Base-by-base conservation (phyloP, 176 grass and related monocot genomes). In the Musa acuminata region DNA sequence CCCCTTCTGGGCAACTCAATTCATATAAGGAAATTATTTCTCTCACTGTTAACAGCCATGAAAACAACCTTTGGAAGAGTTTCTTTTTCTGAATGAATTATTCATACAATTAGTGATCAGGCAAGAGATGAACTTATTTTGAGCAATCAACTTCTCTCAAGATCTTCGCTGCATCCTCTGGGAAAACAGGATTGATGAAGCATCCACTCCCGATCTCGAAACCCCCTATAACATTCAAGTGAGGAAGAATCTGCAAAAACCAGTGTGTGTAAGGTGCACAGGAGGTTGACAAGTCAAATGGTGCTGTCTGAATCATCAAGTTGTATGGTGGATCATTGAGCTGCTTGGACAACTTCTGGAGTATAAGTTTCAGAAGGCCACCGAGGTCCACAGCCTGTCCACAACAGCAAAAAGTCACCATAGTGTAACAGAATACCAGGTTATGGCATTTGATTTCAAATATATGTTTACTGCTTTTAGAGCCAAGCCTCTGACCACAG, bases 171-270 rank as follows among this genome's bases (percentile, higher is more conserved):
- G 95, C 90, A 60, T 99, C 95, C 77, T 99, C 95, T 66, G 95
- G 90, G 57, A 99, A 91, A 68, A 99, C 88, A 24, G 95, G 90
- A 80, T 99, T 99, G 14, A 99, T 99, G 78, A 88, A 94, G 82
- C 90, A 99, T 16, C 90, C 90, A 17, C 82, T 99, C 75, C 90
- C 95, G 58, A 99, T 82, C 78, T 99, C 95, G 69, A 99, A 94
- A 51, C 95, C 95, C 13, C 86, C 95, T n/a, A 78, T 53, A 24
- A 80, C 64, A 75, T 82, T 86, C 74, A 94, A 84, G 54, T 91
- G 95, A 19, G 95, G 88, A 16, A 91, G 72, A 66, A 99, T 94
- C 78, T 94, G 95, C 52, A 94, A 83, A 81, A 99, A 99, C 95
- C 95, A 99, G 16, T 99, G 95, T 57, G 82, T 70, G 29, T 91